Conservation (phyloP, 2,329 filamentous ascomycete genomes). For the Diaporthe vexans region DNA sequence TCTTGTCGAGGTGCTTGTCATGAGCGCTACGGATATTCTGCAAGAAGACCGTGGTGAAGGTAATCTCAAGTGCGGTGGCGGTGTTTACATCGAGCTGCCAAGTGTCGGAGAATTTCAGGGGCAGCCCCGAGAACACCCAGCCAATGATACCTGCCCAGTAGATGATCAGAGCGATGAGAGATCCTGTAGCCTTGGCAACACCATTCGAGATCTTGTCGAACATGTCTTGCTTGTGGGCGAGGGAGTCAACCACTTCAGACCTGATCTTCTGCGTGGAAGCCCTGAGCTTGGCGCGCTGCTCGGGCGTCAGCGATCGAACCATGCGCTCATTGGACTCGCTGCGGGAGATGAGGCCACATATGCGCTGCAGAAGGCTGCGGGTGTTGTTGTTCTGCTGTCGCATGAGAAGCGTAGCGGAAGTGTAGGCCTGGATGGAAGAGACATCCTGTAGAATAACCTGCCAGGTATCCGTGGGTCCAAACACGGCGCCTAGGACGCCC, state of each 20-base stretch:
- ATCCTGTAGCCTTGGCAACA: conserved; percentile 48
- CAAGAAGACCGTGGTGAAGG: conserved; percentile 56
- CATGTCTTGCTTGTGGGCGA: conserved; percentile 49
- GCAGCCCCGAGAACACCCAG: conserved; percentile 52
- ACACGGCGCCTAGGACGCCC: conserved; percentile 50
- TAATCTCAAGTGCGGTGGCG: conserved; percentile 58
- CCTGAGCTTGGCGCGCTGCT: conserved; percentile 42
- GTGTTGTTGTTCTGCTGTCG: conserved; percentile 54
- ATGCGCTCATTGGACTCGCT: conserved; percentile 50
- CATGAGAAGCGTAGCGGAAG: conserved; percentile 55
- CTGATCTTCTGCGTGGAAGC: conserved; percentile 44
- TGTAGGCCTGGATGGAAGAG: conserved; percentile 54
- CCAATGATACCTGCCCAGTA: conserved; percentile 54
- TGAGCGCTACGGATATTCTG: conserved; percentile 56
- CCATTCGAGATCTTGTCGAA: conserved; percentile 49
- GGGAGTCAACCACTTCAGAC: conserved; percentile 45
- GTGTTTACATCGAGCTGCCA: conserved; percentile 61
- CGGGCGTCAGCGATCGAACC: conserved; percentile 45
- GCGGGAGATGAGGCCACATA: conserved; percentile 52
- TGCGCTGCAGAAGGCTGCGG: conserved; percentile 47
- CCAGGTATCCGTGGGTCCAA: conserved; percentile 52
- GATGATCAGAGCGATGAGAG: conserved; percentile 49
- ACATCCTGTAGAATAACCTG: conserved; percentile 54
- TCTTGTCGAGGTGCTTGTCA: conserved; percentile 49
- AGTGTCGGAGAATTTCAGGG: conserved; percentile 49